phyloP scores from a whole-genome alignment of 2,329 filamentous ascomycete genomes.

The Orbilia oligospora region DNA sequence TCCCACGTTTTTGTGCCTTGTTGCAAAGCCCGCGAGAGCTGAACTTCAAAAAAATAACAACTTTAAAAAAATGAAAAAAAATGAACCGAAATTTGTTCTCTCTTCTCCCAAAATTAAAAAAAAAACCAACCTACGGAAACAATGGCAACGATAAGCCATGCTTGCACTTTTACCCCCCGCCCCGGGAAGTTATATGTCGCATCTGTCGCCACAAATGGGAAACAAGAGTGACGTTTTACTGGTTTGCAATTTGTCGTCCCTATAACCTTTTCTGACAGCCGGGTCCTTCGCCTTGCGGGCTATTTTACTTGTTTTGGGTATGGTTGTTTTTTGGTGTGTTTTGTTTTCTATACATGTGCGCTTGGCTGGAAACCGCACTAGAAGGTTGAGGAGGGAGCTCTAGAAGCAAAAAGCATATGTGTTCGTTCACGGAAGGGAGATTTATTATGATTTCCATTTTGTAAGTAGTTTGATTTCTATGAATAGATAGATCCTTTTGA shows the following conservation, averaged over 20 bases:
- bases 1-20: slow-evolving; percentile 60
- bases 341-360: too few relatives aligned
- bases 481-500: slow-evolving; percentile 52
- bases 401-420: slow-evolving; percentile 42
- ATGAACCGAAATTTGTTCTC: slow-evolving; percentile 11
- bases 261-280: slow-evolving; percentile 61
- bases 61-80: background rate
- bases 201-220: slow-evolving; percentile 52
- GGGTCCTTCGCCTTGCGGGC: slow-evolving; percentile 59
- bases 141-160: slow-evolving; percentile 37
- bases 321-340: slow-evolving; percentile 8
- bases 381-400: slow-evolving; percentile 53
- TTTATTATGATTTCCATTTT: slow-evolving; percentile 24
- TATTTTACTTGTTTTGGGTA: slow-evolving; percentile 55
- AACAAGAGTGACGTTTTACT: slow-evolving; percentile 35
- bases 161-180: background rate
- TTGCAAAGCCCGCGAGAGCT: slow-evolving; percentile 50
- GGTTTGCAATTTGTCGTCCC: slow-evolving; percentile 25
- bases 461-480: slow-evolving; percentile 42
- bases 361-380: slow-evolving; percentile 38
- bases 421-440: slow-evolving; percentile 52
- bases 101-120: too few relatives aligned
- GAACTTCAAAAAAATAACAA: slow-evolving; percentile 43
- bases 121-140: slow-evolving; percentile 1
- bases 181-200: slow-evolving; percentile 23